phyloP scores from a whole-genome alignment of 2,329 filamentous ascomycete genomes.

The Colletotrichum sp. region DNA sequence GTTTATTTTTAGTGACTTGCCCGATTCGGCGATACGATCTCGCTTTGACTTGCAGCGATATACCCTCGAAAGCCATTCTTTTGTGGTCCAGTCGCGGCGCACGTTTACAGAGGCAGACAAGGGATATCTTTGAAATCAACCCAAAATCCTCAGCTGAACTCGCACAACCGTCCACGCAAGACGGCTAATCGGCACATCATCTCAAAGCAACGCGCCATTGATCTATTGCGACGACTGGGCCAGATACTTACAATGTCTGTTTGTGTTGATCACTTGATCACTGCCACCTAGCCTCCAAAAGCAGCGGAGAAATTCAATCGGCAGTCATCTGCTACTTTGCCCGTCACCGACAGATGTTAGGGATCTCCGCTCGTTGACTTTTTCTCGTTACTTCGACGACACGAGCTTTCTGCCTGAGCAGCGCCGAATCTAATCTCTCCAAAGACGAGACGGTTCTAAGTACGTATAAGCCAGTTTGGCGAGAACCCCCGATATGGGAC shows the following conservation, averaged over 20 bases:
- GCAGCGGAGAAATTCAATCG: background rate
- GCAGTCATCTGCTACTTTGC: background rate
- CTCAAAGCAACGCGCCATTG: background rate
- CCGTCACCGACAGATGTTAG: background rate
- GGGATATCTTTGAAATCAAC: background rate
- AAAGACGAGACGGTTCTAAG: background rate
- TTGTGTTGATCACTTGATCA: background rate
- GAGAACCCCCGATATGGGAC: background rate
- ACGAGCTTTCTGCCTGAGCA: background rate
- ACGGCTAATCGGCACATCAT: background rate
- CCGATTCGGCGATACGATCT: background rate
- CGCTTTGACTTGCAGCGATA: background rate
- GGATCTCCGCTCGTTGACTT: background rate
- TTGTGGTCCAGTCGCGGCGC: background rate
- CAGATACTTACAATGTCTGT: background rate
- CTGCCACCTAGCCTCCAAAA: background rate
- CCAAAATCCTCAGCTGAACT: background rate
- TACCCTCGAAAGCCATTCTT: background rate
- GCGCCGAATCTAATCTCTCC: background rate
- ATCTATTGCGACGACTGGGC: background rate
- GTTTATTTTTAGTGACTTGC: background rate
- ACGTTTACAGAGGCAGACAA: background rate
- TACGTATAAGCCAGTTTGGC: background rate
- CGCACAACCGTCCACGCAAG: background rate
- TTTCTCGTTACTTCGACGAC: background rate